Evolutionary conservation across 805 yeast species (phyloP).

Genomic region (Cyberlindnera americana): DNA sequence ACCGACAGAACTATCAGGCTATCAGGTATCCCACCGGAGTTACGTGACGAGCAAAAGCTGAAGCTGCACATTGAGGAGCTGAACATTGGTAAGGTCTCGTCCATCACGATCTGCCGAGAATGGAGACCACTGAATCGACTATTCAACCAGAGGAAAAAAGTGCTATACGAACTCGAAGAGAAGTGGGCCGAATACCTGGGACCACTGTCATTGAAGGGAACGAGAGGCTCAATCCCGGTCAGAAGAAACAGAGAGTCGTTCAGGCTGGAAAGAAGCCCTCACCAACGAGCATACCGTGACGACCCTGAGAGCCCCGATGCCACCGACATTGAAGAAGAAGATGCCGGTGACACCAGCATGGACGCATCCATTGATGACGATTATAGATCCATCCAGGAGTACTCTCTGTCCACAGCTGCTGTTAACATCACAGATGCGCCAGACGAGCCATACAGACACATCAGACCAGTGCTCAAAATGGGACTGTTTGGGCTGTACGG

Average conservation of each 20-base stretch:
- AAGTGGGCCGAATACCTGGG: constrained; percentile 71
- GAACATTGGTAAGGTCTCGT: constrained; percentile 75
- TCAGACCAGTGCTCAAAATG: constrained; percentile 59
- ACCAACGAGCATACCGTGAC: constrained; percentile 13
- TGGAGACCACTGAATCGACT: constrained; percentile 75
- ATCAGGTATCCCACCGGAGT: constrained; percentile 82
- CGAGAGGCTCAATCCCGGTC: constrained; percentile 22
- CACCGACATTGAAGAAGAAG: constrained; percentile 12
- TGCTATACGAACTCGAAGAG: constrained; percentile 58
- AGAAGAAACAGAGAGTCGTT: constrained; percentile 26
- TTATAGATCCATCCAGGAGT: constrained; percentile 22
- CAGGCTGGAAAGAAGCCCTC: constrained; percentile 21
- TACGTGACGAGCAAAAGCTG: constrained; percentile 68
- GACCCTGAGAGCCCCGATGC: constrained; percentile 8
- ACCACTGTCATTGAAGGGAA: constrained; percentile 24
- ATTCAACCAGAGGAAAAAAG: constrained; percentile 51
- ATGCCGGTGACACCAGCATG: constrained; percentile 6
- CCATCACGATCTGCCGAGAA: constrained; percentile 78
- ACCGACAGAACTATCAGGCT: constrained; percentile 88
- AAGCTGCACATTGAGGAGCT: constrained; percentile 72
- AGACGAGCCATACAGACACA: constrained; percentile 27
- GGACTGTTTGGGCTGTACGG: constrained; percentile 68
- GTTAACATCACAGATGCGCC: constrained; percentile 17
- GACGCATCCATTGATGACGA: constrained; percentile 18
- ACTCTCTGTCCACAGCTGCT: constrained; percentile 18